These are phyloP conservation scores for Fistulinella cinereoalba DNA, from an alignment of 1,284 basidiomycete genomes.

Conservation along the genomic window DNA sequence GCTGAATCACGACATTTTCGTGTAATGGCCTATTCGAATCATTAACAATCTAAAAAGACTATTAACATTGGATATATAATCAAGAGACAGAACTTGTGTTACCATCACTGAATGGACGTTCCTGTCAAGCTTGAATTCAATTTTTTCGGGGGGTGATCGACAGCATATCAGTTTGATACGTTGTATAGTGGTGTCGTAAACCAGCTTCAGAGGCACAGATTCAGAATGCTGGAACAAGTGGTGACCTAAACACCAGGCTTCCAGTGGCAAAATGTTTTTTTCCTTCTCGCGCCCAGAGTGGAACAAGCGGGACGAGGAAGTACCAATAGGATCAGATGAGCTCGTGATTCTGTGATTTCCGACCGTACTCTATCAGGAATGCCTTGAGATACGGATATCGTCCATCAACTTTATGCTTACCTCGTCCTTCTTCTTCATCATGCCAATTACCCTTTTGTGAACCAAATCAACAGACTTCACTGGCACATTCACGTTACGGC, in stretches of 20 bases:
- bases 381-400: conserved; percentile 3
- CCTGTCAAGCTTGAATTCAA: conserved; percentile 21
- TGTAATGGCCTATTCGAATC: conserved; percentile 8
- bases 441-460: conserved; percentile 1
- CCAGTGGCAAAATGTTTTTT: conserved; percentile 15
- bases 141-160: conserved; percentile 10
- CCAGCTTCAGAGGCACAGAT: conserved; percentile 12
- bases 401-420: conserved; percentile 16
- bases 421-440: conserved; percentile 27
- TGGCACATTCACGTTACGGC: too few species aligned
- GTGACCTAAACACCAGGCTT: conserved; percentile 28
- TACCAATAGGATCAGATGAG: conserved; percentile 22
- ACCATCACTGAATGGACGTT: conserved; percentile 16
- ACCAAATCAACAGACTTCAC: conserved; percentile 12
- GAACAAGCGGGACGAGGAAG: conserved; percentile 27
- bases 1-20: conserved; percentile 25
- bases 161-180: conserved; percentile 11
- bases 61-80: not conserved
- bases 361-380: conserved; percentile 7
- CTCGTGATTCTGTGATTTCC: not conserved
- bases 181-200: conserved; percentile 12
- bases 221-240: conserved; percentile 16
- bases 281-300: conserved; percentile 16
- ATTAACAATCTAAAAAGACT: conserved; percentile 23
- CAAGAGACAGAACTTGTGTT: not conserved